A percentile compares a stretch with the other conserved stretches of the same genome.
Conservation (phyloP, 2,329 filamentous ascomycete genomes). For the Aspergillus awamori region DNA sequence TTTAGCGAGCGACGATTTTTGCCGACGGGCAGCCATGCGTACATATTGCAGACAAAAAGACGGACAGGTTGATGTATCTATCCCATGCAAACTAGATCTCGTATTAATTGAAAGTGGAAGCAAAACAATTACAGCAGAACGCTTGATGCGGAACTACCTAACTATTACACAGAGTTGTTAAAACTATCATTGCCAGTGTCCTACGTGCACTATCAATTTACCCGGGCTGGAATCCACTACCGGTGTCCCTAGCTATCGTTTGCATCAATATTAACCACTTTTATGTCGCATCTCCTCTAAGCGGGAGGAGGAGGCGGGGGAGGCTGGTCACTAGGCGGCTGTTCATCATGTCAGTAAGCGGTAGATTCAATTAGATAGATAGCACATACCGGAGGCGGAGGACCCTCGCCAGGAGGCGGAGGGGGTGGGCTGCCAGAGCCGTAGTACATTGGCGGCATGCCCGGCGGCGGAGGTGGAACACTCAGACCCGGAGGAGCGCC, state of each 20-base stretch:
- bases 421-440: constrained; percentile 43
- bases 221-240: constrained; percentile 1
- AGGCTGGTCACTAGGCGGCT: constrained; percentile 58
- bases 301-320: constrained; percentile 64
- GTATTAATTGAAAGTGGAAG: background rate
- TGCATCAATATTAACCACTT: background rate
- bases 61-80: background rate
- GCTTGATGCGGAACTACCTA: background rate
- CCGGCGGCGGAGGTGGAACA: constrained; percentile 50
- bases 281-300: constrained; percentile 20
- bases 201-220: background rate
- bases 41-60: background rate
- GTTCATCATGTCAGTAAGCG: background rate
- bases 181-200: background rate
- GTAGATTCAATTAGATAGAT: background rate
- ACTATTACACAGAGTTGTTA: background rate
- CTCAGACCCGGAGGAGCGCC: constrained; percentile 54
- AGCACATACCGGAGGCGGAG: constrained; percentile 46
- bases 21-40: background rate
- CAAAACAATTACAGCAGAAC: background rate
- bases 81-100: too few species aligned
- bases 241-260: background rate
- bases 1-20: background rate
- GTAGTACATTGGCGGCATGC: constrained; percentile 46
- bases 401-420: constrained; percentile 46